Evolutionary conservation across 768 basidiomycete genomes (phyloP).

Genomic region (Pulveroboletus sp.): DNA sequence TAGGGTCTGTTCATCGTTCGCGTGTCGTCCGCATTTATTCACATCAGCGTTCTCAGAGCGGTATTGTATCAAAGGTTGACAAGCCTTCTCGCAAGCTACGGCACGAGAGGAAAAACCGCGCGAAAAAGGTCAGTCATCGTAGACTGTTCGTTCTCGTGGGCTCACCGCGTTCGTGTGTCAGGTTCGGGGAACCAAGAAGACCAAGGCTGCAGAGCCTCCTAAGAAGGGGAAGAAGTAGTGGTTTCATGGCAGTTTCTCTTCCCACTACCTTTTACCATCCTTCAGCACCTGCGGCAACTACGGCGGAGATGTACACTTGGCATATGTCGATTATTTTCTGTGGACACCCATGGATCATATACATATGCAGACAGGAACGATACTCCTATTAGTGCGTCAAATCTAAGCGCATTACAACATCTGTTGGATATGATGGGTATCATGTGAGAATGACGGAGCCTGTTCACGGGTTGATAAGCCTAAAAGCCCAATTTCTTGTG

Average conservation of each 20-base stretch:
- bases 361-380: constrained; percentile 18
- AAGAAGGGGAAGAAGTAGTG: constrained; percentile 92
- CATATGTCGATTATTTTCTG: constrained; percentile 32
- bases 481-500: constrained; percentile 91
- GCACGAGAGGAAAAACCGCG: constrained; percentile 99
- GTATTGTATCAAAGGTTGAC: constrained; percentile 70
- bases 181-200: constrained; percentile 94
- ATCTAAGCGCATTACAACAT: constrained; percentile 32
- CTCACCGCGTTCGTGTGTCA: constrained; percentile 32
- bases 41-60: constrained; percentile 43
- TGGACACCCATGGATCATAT: constrained; percentile 24
- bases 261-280: constrained; percentile 21
- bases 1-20: constrained; percentile 56
- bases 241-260: constrained; percentile 25
- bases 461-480: constrained; percentile 12
- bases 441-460: constrained; percentile 15
- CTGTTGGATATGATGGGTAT: constrained; percentile 32
- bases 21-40: constrained; percentile 1
- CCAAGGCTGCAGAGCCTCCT: constrained; percentile 84
- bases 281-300: constrained; percentile 34
- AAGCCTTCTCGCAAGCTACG: constrained; percentile 95
- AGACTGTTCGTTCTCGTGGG: background rate
- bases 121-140: constrained; percentile 79
- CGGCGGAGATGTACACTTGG: constrained; percentile 39
- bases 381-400: constrained; percentile 21